Evolutionary conservation across 148 eudicot species (phyloP).

Genomic region (Rhododendron mucronatum): DNA sequence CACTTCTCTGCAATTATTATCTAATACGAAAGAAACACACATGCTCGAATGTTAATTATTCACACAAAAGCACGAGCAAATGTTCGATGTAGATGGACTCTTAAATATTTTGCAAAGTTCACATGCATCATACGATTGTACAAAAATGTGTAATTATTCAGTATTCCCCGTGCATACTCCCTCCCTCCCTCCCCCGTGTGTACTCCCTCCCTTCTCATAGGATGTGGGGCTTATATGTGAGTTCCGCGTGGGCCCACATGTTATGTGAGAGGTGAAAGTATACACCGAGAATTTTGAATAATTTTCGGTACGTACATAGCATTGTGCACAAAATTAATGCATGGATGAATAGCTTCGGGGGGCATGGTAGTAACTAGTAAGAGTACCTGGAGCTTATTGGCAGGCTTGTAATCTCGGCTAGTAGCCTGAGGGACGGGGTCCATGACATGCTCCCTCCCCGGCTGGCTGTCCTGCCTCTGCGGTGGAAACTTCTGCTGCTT

Average conservation of each 20-base stretch:
- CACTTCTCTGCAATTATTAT: too few species aligned
- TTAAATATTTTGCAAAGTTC: too few species aligned
- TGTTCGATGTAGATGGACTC: not conserved
- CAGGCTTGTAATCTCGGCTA: conserved; percentile 41
- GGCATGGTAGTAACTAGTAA: not conserved
- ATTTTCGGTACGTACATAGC: not conserved
- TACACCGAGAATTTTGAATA: too few species aligned
- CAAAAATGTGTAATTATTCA: not conserved
- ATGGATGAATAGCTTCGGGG: not conserved
- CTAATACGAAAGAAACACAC: too few species aligned
- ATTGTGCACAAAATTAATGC: not conserved
- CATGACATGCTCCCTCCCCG: conserved; percentile 76
- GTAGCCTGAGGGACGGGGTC: conserved; percentile 51
- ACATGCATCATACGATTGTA: not conserved
- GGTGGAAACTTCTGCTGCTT: conserved; percentile 40
- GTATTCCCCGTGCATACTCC: too few species aligned
- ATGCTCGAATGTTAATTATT: too few species aligned
- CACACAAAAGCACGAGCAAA: too few species aligned
- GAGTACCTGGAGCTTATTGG: conserved; percentile 57
- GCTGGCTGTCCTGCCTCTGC: conserved; percentile 67
- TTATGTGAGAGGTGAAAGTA: too few species aligned
- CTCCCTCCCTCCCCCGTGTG: too few species aligned
- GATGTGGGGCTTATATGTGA: too few species aligned
- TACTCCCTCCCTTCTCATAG: too few species aligned
- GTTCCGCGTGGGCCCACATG: too few species aligned